These are phyloP conservation scores for Psidium guajava DNA, from an alignment of 345 rosid genomes.

Conservation along the genomic window DNA sequence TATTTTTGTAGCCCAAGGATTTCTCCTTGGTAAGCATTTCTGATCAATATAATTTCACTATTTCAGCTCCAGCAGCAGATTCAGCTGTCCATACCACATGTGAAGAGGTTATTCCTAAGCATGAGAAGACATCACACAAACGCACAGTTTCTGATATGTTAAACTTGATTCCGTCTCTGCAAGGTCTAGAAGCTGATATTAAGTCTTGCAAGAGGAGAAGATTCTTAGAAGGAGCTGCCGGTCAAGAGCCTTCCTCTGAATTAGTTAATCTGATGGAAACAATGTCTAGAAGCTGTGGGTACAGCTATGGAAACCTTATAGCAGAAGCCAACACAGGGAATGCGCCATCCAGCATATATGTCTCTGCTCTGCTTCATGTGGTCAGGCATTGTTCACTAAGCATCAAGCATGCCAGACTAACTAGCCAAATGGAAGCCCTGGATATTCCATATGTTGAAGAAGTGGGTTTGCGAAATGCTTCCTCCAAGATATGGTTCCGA, in stretches of 20 bases:
- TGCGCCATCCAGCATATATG: slow-evolving; percentile 67
- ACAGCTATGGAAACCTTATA: slow-evolving; percentile 68
- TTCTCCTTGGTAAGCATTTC: slow-evolving; percentile 2
- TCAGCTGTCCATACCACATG: slow-evolving; percentile 17
- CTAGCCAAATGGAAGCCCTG: slow-evolving; percentile 88
- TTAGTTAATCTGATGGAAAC: slow-evolving; percentile 26
- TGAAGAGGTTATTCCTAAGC: slow-evolving; percentile 30
- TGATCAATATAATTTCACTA: slow-evolving; percentile 14
- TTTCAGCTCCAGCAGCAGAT: slow-evolving; percentile 53
- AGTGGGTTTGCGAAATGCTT: slow-evolving; percentile 57
- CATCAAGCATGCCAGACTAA: slow-evolving; percentile 90
- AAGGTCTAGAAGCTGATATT: slow-evolving; percentile 27
- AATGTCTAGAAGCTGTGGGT: slow-evolving; percentile 34
- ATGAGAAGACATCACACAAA: slow-evolving; percentile 45
- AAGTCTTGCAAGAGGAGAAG: slow-evolving; percentile 44
- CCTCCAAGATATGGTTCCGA: slow-evolving; percentile 92
- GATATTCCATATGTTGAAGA: slow-evolving; percentile 92
- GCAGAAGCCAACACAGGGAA: slow-evolving; percentile 97
- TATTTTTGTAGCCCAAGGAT: not conserved
- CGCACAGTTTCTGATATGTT: slow-evolving; percentile 62
- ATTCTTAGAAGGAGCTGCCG: slow-evolving; percentile 21
- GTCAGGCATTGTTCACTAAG: slow-evolving; percentile 89
- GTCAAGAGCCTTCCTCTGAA: slow-evolving; percentile 33
- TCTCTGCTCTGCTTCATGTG: slow-evolving; percentile 84
- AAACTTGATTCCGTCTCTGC: slow-evolving; percentile 72